phyloP scores from a whole-genome alignment of 495 filamentous ascomycete species.

The Saxophila tyrrhenica region DNA sequence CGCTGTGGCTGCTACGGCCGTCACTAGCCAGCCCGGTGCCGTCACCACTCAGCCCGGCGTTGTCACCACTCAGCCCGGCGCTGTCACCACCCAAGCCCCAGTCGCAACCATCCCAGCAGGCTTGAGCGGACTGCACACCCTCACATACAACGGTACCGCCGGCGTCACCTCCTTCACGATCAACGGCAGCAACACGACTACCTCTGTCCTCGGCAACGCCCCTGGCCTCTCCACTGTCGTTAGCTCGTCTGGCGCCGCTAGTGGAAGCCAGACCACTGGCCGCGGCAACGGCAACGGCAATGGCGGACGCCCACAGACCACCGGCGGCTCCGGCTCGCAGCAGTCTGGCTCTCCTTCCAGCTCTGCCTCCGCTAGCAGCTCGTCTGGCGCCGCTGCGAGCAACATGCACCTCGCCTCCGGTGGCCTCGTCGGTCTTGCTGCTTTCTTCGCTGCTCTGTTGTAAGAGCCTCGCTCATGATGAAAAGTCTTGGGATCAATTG shows the following conservation, averaged over 20 bases:
- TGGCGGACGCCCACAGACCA: not conserved
- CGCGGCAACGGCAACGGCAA: not conserved
- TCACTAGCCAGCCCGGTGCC: conserved; percentile 27
- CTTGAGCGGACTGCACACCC: conserved; percentile 12
- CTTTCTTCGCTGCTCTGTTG: conserved; percentile 21
- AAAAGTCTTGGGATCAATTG: not conserved
- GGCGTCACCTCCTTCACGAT: conserved; percentile 15
- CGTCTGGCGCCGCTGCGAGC: conserved; percentile 4
- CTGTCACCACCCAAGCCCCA: conserved; percentile 34
- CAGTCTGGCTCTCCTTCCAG: not conserved
- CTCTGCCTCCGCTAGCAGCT: not conserved
- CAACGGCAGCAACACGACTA: conserved; percentile 21
- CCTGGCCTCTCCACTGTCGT: not conserved
- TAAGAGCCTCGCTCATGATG: conserved; percentile 6
- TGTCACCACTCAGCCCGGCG: conserved; percentile 34
- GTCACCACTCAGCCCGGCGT: conserved; percentile 26
- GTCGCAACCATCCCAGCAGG: conserved; percentile 42
- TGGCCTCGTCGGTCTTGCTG: conserved; percentile 18
- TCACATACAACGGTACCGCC: conserved; percentile 2
- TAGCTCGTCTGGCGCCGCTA: not conserved
- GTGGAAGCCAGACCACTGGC: not conserved
- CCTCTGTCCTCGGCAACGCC: conserved; percentile 18
- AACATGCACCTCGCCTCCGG: conserved; percentile 15
- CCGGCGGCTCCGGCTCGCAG: not conserved
- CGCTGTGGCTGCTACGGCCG: conserved; percentile 17